phyloP scores from a whole-genome alignment of 2,329 filamentous ascomycete genomes.

The Aspergillus quadricinctus region DNA sequence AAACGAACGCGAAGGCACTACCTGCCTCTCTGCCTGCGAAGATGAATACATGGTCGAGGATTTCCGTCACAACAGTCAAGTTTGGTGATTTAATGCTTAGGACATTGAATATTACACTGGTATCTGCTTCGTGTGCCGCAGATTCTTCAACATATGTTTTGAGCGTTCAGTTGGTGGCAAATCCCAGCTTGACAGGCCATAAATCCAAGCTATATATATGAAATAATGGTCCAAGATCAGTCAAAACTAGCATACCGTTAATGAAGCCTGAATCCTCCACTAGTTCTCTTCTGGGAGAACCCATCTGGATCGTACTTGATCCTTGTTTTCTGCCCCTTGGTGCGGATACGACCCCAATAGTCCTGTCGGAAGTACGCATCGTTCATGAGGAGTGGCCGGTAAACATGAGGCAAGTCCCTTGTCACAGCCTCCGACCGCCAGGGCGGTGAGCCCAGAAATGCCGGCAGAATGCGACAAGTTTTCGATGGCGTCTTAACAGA shows the following conservation, averaged over 20 bases:
- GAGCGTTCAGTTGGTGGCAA: no score
- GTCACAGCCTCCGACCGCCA: constrained; percentile 2
- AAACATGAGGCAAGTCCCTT: constrained; percentile 36
- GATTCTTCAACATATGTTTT: no score
- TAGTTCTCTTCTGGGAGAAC: constrained; percentile 39
- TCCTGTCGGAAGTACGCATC: constrained; percentile 43
- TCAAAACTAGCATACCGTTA: background rate
- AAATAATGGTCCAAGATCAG: background rate
- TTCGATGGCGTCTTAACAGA: background rate
- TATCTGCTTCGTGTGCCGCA: no score
- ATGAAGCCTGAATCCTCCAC: constrained; percentile 35
- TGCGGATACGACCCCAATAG: constrained; percentile 39
- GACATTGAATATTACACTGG: no score
- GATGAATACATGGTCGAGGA: no score
- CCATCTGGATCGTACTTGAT: constrained; percentile 36
- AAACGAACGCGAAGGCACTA: background rate
- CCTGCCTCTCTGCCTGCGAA: background rate
- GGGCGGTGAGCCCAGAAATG: background rate
- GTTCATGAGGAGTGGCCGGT: constrained; percentile 46
- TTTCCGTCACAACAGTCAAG: no score
- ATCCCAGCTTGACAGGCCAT: background rate
- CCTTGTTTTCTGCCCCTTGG: constrained; percentile 29
- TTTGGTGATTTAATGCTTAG: no score
- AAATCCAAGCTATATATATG: background rate
- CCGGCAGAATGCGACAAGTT: background rate